Conservation (phyloP, 352 stramenopile genomes). For the Pythium sp. region DNA sequence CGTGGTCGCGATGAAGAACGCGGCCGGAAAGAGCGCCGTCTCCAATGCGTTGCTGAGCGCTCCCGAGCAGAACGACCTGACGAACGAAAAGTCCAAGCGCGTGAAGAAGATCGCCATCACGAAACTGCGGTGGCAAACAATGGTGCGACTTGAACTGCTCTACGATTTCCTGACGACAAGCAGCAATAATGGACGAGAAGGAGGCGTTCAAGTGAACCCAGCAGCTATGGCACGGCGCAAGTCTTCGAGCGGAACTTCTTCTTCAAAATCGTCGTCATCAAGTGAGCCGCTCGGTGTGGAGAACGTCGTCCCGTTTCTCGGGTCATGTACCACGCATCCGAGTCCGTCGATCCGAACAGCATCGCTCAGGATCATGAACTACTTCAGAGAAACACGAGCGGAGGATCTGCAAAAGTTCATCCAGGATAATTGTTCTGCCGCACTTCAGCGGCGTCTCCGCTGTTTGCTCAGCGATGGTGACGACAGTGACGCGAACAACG, state of each 20-base stretch:
- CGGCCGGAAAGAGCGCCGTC: constrained; percentile 52
- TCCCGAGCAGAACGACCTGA: constrained; percentile 55
- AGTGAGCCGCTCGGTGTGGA: constrained; percentile 50
- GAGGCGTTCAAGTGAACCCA: not conserved
- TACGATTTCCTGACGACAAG: constrained; percentile 39
- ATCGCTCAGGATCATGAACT: constrained; percentile 43
- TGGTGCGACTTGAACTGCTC: constrained; percentile 58
- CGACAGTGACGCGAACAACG: constrained; percentile 39
- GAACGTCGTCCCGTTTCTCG: constrained; percentile 73
- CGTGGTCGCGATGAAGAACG: constrained; percentile 42
- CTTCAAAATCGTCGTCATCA: constrained; percentile 20
- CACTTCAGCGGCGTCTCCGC: constrained; percentile 56
- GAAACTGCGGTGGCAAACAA: constrained; percentile 62
- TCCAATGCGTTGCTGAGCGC: constrained; percentile 72
- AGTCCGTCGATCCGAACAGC: constrained; percentile 42
- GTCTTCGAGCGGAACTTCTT: constrained; percentile 20
- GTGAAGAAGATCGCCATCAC: constrained; percentile 46
- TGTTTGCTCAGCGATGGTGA: constrained; percentile 39
- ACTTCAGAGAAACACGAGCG: constrained; percentile 28
- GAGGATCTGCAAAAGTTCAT: constrained; percentile 50
- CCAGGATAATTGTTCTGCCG: constrained; percentile 50
- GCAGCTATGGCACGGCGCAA: constrained; percentile 23
- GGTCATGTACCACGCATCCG: constrained; percentile 54
- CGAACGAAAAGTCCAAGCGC: constrained; percentile 26
- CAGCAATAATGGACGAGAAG: constrained; percentile 3